These are phyloP conservation scores for Chimonanthus praecox DNA, from an alignment of 164 flowering plant genomes.

Conservation along the genomic window DNA sequence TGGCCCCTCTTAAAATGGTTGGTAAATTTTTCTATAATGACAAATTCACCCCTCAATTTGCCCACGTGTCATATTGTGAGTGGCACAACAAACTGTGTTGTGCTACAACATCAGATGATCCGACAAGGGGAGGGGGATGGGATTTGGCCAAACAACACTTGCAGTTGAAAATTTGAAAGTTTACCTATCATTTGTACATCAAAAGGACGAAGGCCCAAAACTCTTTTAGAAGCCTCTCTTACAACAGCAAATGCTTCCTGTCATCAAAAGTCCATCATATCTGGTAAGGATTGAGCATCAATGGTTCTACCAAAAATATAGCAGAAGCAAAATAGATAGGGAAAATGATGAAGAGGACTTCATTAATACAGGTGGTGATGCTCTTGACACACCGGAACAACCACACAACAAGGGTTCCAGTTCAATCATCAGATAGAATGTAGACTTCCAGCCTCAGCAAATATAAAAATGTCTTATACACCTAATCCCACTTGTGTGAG, in stretches of 20 bases:
- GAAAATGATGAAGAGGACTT: background rate
- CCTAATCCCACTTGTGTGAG: too few relatives aligned
- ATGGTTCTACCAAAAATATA: background rate
- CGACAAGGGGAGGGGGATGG: too few relatives aligned
- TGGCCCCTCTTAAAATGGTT: too few relatives aligned
- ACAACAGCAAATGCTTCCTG: conserved; percentile 99
- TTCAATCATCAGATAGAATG: background rate
- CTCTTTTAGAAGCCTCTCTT: conserved; percentile 93
- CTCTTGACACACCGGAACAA: background rate
- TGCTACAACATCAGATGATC: too few relatives aligned
- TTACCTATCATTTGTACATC: conserved; percentile 94
- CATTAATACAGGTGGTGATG: background rate
- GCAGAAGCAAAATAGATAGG: background rate
- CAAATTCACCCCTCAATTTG: too few relatives aligned
- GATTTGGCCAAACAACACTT: background rate
- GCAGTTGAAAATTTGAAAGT: background rate
- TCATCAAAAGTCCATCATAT: conserved; percentile 17
- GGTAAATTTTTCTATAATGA: too few relatives aligned
- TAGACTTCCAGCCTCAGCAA: too few relatives aligned
- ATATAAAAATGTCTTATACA: too few relatives aligned
- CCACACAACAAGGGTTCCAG: background rate
- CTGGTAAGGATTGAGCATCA: conserved; percentile 9
- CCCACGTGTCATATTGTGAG: too few relatives aligned
- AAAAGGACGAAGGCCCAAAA: conserved; percentile 94
- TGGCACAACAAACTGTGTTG: too few relatives aligned